Evolutionary conservation across 2,329 filamentous ascomycete species (phyloP), one percentile per base, ranked within the genome.

Genomic region (Pseudonectria buxi): DNA sequence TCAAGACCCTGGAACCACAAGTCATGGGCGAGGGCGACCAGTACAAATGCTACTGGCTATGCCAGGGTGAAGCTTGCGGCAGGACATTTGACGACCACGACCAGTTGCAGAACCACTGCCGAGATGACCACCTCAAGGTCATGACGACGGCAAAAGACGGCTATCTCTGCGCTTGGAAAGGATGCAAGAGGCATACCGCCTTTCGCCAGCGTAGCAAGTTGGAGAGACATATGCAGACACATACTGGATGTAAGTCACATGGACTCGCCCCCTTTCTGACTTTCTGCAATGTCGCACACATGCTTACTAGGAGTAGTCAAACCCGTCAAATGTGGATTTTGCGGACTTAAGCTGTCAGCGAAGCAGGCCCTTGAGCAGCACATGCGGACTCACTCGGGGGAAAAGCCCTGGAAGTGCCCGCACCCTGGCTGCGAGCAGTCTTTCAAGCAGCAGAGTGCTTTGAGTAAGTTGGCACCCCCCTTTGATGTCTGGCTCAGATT

Each of bases 311-410:
- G 24, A 15, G 22, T 16, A 80, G 78, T 69, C 50, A 81, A 81
- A 56, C 73, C 76, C 6, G 76, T 72, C 37, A 61, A 65, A 29
- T 82, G 77, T 43, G 51, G 62, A 2, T 62, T 66, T 14, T 85
- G 81, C 47, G 63, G 67, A 9, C 63, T 74, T 38, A 63, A 64
- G 3, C 77, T 84, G 49, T 83, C 80, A 1, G 79, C 79, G 3
- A 75, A 78, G 46, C 80, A 84, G 54, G 76, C 81, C 1, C 67
- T 84, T 6, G 72, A 76, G 28, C 80, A 83, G 52, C 81, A 86
- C 47, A 67, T 75, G 52, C 71, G 78, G 13, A 81, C 74, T 3
- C 81, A 86, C 49, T 80, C 78, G 0, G 76, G 78, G 26, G 72
- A 76, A 41, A 80, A 75, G 43, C 79, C 80, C 16, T 80, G 76